phyloP scores from a whole-genome alignment of 1,139 yeast species.

The Chernovozyma aurita region DNA sequence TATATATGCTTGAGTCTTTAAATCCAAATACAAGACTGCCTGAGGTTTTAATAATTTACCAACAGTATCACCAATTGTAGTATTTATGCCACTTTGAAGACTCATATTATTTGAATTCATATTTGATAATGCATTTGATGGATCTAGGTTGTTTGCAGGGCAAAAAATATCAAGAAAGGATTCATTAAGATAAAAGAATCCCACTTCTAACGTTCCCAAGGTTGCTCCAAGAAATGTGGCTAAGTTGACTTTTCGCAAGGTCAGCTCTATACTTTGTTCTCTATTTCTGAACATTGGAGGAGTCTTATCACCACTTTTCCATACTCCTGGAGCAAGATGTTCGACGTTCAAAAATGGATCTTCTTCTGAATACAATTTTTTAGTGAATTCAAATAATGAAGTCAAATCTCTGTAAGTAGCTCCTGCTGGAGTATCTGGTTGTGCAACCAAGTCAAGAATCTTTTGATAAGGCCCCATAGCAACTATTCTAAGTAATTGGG shows the following conservation, averaged over 20 bases:
- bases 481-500: constrained; percentile 65
- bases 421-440: constrained; percentile 68
- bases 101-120: constrained; percentile 32
- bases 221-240: constrained; percentile 86
- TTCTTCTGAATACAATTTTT: constrained; percentile 57
- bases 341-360: constrained; percentile 64
- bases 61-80: constrained; percentile 36
- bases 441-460: constrained; percentile 66
- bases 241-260: constrained; percentile 77
- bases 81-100: constrained; percentile 34
- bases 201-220: constrained; percentile 78
- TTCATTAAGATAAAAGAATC: constrained; percentile 81
- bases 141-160: constrained; percentile 50
- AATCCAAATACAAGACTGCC: constrained; percentile 72
- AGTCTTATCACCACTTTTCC: constrained; percentile 60
- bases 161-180: constrained; percentile 81
- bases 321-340: constrained; percentile 59
- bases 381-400: constrained; percentile 70
- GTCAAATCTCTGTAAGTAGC: constrained; percentile 71
- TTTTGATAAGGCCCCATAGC: constrained; percentile 72
- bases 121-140: constrained; percentile 36
- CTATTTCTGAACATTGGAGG: constrained; percentile 55
- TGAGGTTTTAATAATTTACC: constrained; percentile 74
- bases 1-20: constrained; percentile 92
- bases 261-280: constrained; percentile 63